Evolutionary conservation across 768 basidiomycete species (phyloP), one percentile per base, ranked within the genome.

Genomic region (Hypholoma fasciculare): DNA sequence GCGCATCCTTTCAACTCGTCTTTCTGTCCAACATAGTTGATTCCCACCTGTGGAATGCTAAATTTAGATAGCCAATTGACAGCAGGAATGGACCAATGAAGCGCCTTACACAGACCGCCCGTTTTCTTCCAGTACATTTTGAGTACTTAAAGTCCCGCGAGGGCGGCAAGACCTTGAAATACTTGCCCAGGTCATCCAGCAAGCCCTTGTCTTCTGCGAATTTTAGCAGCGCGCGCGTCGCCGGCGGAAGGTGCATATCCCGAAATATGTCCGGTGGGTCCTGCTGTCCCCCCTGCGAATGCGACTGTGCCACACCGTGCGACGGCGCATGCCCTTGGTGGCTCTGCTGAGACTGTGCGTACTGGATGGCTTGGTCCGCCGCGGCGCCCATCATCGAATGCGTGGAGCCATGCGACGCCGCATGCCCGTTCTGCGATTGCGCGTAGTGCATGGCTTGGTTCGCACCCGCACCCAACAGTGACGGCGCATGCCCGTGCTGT

Each of bases 91-190:
- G 27, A 6, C 4, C 19, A 36, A 27, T 34, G 19, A 48, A 40
- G 7, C 47, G 19, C 71, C 90, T 67, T 69, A 93, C 91, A 61
- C 89, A 89, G 17, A 97, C 76, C 0, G 93, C 95, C 72, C 91
- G 95, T 73, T 87, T 86, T 60, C 74, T 77, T n/a, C 93, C 90
- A 1, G 79, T 89, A 71, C 94, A 95, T 58, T 85, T 87, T 1
- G 90, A 92, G 65, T 87, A 89, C 58, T 82, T 81, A 72, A 89
- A 90, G 12, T 61, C 52, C 14, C 66, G 60, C 9, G 51, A 17
- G 1, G 60, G 58, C 3, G 64, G 64, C 1, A 65, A n/a, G 1
- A 58, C 26, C 50, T 61, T 52, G 23, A 65, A 56, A 30, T 63
- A 63, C 17, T 49, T 52, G 36, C 44, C 37, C 1, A 65, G 46